phyloP scores from a whole-genome alignment of 208 protist genomes.

The Wallacemonas sp. region DNA sequence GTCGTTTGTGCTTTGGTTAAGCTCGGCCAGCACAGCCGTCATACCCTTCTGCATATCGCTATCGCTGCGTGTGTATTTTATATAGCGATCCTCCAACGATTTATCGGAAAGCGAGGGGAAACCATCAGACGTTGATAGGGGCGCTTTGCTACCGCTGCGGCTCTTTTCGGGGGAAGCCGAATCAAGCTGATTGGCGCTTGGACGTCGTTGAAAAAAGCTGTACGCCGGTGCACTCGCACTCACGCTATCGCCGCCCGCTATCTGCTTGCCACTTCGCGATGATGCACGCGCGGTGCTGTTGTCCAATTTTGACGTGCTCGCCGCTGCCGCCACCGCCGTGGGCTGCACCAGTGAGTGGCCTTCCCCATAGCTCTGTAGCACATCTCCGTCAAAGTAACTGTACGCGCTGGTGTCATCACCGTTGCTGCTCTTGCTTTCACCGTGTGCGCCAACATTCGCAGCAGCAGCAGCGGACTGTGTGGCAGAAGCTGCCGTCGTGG shows the following conservation, averaged over 20 bases:
- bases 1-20: conserved; percentile 60
- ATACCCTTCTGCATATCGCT: conserved; percentile 39
- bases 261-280: not conserved
- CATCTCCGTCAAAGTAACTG: conserved; percentile 8
- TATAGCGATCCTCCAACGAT: conserved; percentile 14
- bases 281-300: not conserved
- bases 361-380: not conserved
- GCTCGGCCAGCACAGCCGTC: conserved; percentile 46
- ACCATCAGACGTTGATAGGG: not conserved
- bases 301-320: not conserved
- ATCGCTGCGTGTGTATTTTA: conserved; percentile 11
- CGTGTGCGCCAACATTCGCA: too few species aligned
- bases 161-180: too few species aligned
- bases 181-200: too few species aligned
- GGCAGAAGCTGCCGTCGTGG: too few species aligned
- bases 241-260: too few species aligned
- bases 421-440: too few species aligned
- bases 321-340: not conserved
- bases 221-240: too few species aligned
- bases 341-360: not conserved
- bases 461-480: too few species aligned
- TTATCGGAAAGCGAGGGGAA: conserved; percentile 8
- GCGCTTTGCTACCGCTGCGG: not conserved
- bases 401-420: not conserved
- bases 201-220: not conserved